phyloP scores from a whole-genome alignment of 2,329 filamentous ascomycete genomes.

The Pestalotiopsis sp. region DNA sequence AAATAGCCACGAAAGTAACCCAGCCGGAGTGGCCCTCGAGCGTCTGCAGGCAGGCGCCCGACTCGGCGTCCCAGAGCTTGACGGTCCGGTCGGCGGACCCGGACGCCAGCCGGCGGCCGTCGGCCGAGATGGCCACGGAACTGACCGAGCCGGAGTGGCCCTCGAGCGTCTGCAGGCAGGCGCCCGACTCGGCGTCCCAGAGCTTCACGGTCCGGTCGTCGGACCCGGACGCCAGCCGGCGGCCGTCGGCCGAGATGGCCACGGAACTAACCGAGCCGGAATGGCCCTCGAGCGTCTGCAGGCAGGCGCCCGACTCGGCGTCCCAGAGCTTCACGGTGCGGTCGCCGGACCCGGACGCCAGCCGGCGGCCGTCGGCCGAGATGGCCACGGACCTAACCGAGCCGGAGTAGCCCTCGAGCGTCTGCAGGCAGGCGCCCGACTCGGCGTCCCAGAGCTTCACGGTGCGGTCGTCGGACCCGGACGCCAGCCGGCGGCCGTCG shows the following conservation, averaged over 20 bases:
- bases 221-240: constrained; percentile 15
- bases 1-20: not conserved
- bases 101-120: not conserved
- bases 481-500: constrained; percentile 13
- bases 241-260: constrained; percentile 2
- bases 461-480: not conserved
- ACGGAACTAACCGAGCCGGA: not conserved
- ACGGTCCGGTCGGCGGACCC: not conserved
- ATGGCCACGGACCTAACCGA: constrained; percentile 17
- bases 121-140: not conserved
- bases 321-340: constrained; percentile 18
- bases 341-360: constrained; percentile 28
- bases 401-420: constrained; percentile 18
- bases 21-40: not conserved
- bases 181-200: constrained; percentile 16
- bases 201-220: constrained; percentile 16
- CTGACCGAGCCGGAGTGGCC: not conserved
- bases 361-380: not conserved
- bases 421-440: constrained; percentile 13
- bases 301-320: not conserved
- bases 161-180: not conserved
- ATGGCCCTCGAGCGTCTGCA: constrained; percentile 12
- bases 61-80: not conserved
- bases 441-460: constrained; percentile 11
- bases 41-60: not conserved